Base-by-base conservation (phyloP, 192 early-diverging fungal genomes). In the Coemansia guatemalensis region DNA sequence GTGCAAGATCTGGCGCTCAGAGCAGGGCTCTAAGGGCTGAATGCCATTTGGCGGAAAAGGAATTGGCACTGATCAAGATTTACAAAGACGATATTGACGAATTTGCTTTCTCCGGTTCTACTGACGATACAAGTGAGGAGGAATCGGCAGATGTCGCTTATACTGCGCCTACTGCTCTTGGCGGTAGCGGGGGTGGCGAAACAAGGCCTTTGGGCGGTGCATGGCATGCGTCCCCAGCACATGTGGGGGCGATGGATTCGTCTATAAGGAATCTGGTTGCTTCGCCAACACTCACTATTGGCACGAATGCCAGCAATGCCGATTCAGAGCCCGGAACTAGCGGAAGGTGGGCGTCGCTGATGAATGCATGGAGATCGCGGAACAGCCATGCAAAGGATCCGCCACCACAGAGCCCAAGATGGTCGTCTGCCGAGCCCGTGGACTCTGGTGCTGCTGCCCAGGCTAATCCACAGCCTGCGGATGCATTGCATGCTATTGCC, bases 21-120 rank as follows among this genome's bases (percentile, higher is more conserved):
- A 55, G 32, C 8, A 56, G 56, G 14, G 66, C 67, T 1, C 22
- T 74, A 47, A 53, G 67, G 1, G 55, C 66, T 12, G 73, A 74
- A 18, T 74, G 73, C 53, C 51, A 53, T 25, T 52, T 65, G 58
- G 65, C 73, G 1, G 73, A 74, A 25, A 68, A 69, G 22, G 73
- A 74, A 26, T 58, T 74, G 53, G 67, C 62, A 5, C 32, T 64
- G 2, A 68, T 74, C 4, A 68, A 69, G 25, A 56, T 65, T 8
- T 39, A 18, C 32, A 68, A 65, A 30, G 24, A 50, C 21, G 67
- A 68, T 14, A 68, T 68, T n/a, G 61, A 65, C 39, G 65, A 58
- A 24, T 61, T 68, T 41, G 66, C 67, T 4, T 59, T 62, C 52
- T 48, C 69, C 8, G 58, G 22, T 2, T 18, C 47, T 26, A 32